Evolutionary conservation across 73 alveolate species (phyloP).

Genomic region (Paramecium tetraurelia): DNA sequence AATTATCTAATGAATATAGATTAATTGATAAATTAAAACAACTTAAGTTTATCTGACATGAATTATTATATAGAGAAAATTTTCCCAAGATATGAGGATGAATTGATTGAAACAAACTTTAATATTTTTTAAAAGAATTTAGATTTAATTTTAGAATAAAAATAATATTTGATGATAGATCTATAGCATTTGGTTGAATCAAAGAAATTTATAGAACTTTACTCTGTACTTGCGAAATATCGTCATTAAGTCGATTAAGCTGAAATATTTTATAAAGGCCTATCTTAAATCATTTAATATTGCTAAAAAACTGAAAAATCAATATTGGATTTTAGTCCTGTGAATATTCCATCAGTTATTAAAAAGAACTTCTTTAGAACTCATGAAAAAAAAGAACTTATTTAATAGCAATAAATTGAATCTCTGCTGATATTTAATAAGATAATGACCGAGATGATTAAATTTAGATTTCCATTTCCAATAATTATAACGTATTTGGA

Average conservation of each 20-base stretch:
- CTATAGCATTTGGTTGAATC: neutral
- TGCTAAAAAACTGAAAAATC: neutral
- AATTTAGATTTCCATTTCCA: neutral
- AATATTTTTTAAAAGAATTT: neutral
- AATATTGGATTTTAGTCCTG: neutral
- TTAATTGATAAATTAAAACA: neutral
- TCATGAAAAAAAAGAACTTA: neutral
- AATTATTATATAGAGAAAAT: neutral
- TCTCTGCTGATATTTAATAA: neutral
- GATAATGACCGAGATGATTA: neutral
- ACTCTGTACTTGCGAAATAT: neutral
- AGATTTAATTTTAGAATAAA: neutral
- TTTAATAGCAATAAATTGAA: neutral
- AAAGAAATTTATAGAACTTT: neutral
- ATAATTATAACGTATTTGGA: neutral
- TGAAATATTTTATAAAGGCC: neutral
- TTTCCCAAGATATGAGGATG: neutral
- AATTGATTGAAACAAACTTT: neutral
- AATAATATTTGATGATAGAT: neutral
- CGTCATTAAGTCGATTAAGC: neutral
- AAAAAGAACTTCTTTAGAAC: neutral
- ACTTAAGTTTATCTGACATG: neutral
- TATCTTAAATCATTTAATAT: neutral
- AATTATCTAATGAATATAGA: neutral
- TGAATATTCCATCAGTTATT: neutral